Evolutionary conservation across 176 grass and related monocot species (phyloP), one percentile per base, ranked within the genome.

Genomic region (Tuctoria greenei): DNA sequence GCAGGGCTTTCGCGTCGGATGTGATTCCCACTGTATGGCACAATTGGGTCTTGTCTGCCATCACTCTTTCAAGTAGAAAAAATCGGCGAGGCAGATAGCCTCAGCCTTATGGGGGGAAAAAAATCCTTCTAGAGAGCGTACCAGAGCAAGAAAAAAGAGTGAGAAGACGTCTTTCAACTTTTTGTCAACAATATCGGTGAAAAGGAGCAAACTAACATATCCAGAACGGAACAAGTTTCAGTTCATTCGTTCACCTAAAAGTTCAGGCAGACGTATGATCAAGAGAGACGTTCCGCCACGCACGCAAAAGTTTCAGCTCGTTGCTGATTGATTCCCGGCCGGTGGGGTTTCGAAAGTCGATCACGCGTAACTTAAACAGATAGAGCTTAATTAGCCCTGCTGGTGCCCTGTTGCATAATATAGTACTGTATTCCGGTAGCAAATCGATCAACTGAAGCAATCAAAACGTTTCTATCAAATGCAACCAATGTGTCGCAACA

Each of bases 401-500:
- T 54, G 37, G 66, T 17, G 74, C 21, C 74, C 47, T 65, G 67
- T 58, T 59, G 14, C 61, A n/a, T n/a, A 31, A 31, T 31, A 34
- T 67, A n/a, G n/a, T n/a, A n/a, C n/a, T n/a, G n/a, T n/a, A 61
- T 59, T 67, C 31, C 28, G 50, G 39, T 58, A 34, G 46, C 75
- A 56, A 28, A 73, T 59, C 49, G 16, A 17, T 40, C 49, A 49
- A 38, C 10, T 0, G 18, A 49, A 54, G 54, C 55, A 49, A 54
- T n/a, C 55, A 25, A 26, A 26, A 26, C 55, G 55, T 23, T 25
- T 58, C 55, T 13, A 58, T 58, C 55, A 26, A 26, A 26, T 26
- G 55, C 78, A 64, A 46, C 57, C 69, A 51, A 78, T 34, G 67
- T 61, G 67, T 72, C 74, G 45, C 51, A 27, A 62, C 61, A 28